Percentiles rank a stretch among this genome's conserved stretches.
Evolutionary conservation across 768 basidiomycete genomes (phyloP).

Genomic region (Phylloporus arenicola): DNA sequence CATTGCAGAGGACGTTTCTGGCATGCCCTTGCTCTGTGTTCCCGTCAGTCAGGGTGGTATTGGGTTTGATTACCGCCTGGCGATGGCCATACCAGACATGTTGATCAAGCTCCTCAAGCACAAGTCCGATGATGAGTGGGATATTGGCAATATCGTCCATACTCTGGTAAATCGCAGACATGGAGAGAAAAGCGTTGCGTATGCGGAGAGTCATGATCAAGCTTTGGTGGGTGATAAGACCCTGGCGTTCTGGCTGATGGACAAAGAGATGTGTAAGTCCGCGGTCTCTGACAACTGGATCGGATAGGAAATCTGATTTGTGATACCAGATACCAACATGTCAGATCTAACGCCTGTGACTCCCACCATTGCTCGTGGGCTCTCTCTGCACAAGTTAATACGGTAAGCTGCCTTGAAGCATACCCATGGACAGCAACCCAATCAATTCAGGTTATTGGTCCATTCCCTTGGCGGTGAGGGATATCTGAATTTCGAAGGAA

Average conservation of each 20-base stretch:
- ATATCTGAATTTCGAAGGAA: constrained; percentile 96
- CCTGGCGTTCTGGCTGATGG: constrained; percentile 99
- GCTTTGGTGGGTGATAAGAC: constrained; percentile 99
- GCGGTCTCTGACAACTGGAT: not conserved
- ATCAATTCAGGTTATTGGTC: constrained; percentile 62
- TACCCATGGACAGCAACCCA: not conserved
- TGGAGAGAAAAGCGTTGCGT: constrained; percentile 86
- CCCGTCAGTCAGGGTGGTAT: constrained; percentile 80
- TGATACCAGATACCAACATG: constrained; percentile 79
- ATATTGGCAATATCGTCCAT: constrained; percentile 78
- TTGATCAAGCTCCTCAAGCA: constrained; percentile 99
- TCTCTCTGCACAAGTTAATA: constrained; percentile 97
- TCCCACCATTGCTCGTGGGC: constrained; percentile 77
- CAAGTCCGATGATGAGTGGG: constrained; percentile 80
- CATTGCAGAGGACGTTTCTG: constrained; percentile 98
- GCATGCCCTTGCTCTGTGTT: constrained; percentile 92
- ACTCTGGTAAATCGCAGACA: constrained; percentile 87
- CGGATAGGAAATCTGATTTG: not conserved
- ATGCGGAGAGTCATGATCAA: constrained; percentile 96
- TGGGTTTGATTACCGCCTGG: constrained; percentile 96
- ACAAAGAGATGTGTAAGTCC: constrained; percentile 96
- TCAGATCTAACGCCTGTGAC: constrained; percentile 81
- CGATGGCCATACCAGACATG: constrained; percentile 99
- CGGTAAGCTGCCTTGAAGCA: constrained; percentile 44
- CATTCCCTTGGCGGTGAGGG: constrained; percentile 95